Percentiles rank a stretch among this genome's conserved stretches.
phyloP scores from a whole-genome alignment of 202 grass and related monocot genomes.

The Carex sylvatica region DNA sequence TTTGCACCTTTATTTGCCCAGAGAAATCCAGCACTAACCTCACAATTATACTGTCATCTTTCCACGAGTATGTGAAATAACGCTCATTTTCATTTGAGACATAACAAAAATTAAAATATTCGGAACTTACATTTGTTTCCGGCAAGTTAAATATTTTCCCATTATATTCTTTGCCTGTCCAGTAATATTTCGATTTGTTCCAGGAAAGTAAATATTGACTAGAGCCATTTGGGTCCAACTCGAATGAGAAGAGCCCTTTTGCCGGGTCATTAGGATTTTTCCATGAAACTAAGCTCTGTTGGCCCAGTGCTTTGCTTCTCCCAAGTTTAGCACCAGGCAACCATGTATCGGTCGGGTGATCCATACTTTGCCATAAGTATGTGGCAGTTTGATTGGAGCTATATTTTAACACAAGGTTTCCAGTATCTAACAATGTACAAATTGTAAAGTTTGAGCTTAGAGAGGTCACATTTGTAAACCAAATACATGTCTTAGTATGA shows the following conservation, averaged over 20 bases:
- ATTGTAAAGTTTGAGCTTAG: background rate
- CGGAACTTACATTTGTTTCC: slow-evolving; percentile 2
- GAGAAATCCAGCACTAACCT: background rate
- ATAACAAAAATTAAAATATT: background rate
- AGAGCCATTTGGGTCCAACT: slow-evolving; percentile 28
- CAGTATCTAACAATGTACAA: slow-evolving; percentile 35
- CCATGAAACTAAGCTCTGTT: slow-evolving; percentile 34
- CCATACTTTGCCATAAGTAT: slow-evolving; percentile 56
- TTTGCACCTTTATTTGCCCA: background rate
- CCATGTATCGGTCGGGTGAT: slow-evolving; percentile 50
- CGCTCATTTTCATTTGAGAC: slow-evolving; percentile 25
- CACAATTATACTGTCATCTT: slow-evolving; percentile 15
- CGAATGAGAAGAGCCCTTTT: slow-evolving; percentile 21
- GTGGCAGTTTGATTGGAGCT: background rate
- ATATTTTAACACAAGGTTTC: slow-evolving; percentile 31
- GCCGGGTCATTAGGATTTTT: slow-evolving; percentile 31
- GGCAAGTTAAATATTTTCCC: slow-evolving; percentile 23
- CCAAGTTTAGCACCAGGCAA: slow-evolving; percentile 30
- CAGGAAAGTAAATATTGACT: slow-evolving; percentile 27
- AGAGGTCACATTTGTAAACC: slow-evolving; percentile 26
- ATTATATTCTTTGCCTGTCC: slow-evolving; percentile 26
- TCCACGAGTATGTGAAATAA: slow-evolving; percentile 32
- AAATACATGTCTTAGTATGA: background rate
- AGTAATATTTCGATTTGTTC: slow-evolving; percentile 27
- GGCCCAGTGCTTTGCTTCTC: slow-evolving; percentile 27